phyloP scores from a whole-genome alignment of 306 rosid species.

The Quercus robur region DNA sequence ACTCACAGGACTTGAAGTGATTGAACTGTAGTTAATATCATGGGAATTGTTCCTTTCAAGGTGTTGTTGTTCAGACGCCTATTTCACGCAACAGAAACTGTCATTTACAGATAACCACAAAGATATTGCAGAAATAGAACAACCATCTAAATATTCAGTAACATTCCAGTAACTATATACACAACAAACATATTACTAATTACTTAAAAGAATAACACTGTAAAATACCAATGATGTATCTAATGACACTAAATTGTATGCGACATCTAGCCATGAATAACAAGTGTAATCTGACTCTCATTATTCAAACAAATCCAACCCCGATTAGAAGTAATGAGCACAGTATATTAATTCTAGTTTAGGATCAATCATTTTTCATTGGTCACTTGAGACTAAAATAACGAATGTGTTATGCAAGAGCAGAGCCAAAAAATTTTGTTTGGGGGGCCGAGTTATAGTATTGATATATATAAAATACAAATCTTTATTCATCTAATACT shows the following conservation, averaged over 20 bases:
- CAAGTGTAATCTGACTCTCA: not conserved
- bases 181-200: not conserved
- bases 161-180: not conserved
- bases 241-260: not conserved
- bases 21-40: constrained; percentile 39
- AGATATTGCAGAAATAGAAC: constrained; percentile 6
- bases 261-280: not conserved
- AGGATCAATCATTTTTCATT: not conserved
- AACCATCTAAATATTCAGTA: not conserved
- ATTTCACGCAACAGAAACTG: constrained; percentile 27
- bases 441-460: too few species aligned
- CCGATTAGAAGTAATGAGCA: not conserved
- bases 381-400: not conserved
- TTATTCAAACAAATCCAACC: not conserved
- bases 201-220: not conserved
- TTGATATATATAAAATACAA: too few species aligned
- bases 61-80: constrained; percentile 98
- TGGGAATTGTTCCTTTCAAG: constrained; percentile 65
- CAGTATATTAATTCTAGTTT: not conserved
- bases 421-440: too few species aligned
- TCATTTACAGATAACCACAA: constrained; percentile 26
- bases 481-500: too few species aligned
- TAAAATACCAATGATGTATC: not conserved
- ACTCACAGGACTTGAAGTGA: constrained; percentile 97
- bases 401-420: not conserved